Conservation (phyloP, 306 rosid species). For the Medicago ruthenica region DNA sequence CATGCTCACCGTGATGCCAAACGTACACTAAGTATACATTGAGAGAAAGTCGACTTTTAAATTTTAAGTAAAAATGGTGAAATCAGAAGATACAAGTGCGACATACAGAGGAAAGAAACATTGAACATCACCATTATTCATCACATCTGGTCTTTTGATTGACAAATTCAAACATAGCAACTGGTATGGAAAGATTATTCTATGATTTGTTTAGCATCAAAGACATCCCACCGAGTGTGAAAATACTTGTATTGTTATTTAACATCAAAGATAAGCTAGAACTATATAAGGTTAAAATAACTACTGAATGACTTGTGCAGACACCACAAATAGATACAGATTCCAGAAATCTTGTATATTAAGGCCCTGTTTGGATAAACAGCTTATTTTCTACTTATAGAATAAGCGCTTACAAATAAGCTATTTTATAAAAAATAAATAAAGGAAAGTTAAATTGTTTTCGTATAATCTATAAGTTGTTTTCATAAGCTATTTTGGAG, state of each 20-base stretch:
- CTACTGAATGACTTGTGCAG: no score
- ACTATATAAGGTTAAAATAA: conserved; percentile 1
- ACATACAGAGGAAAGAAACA: conserved; percentile 14
- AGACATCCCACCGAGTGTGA: background rate
- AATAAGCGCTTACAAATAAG: no score
- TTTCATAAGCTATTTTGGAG: no score
- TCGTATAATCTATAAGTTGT: no score
- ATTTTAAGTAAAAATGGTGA: background rate
- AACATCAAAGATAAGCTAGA: conserved; percentile 1
- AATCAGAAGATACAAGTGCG: background rate
- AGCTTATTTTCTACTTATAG: no score
- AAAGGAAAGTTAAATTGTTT: no score
- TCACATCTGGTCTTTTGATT: conserved; percentile 10
- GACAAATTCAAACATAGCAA: conserved; percentile 5
- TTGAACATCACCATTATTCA: conserved; percentile 13
- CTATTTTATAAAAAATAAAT: no score
- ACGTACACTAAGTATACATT: no score
- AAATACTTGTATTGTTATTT: background rate
- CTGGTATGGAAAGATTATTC: conserved; percentile 26
- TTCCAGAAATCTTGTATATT: background rate
- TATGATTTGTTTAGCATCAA: conserved; percentile 12
- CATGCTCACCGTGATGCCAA: no score
- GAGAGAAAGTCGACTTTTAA: background rate
- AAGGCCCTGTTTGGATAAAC: background rate
- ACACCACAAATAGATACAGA: conserved; percentile 20